phyloP scores from a whole-genome alignment of 2,329 filamentous ascomycete species.

The Diaporthe citri region DNA sequence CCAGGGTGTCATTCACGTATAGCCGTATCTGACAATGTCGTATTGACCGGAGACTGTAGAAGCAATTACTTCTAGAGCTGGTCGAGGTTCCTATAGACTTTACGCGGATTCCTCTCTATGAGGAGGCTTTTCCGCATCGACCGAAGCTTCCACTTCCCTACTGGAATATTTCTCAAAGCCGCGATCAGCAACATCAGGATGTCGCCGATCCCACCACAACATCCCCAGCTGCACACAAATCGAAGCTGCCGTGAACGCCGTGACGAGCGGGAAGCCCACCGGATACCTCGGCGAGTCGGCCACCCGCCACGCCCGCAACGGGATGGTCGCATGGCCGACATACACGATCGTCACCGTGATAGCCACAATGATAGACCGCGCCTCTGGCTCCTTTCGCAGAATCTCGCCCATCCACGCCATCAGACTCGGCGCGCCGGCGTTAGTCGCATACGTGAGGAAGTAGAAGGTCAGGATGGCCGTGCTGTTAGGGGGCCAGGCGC shows the following conservation, averaged over 20 bases:
- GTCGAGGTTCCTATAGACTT: too few relatives aligned
- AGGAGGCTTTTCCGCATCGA: background rate
- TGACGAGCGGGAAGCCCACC: conserved; percentile 53
- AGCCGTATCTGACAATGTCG: too few relatives aligned
- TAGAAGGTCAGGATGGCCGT: conserved; percentile 52
- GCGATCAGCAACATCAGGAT: conserved; percentile 1
- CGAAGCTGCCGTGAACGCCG: conserved; percentile 44
- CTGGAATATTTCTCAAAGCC: conserved; percentile 8
- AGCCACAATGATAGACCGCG: conserved; percentile 52
- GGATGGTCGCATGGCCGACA: conserved; percentile 54
- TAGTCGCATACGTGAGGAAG: conserved; percentile 52
- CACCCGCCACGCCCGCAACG: conserved; percentile 52
- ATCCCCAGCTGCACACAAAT: conserved; percentile 20
- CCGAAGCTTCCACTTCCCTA: background rate
- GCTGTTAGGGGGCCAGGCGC: conserved; percentile 50
- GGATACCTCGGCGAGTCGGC: conserved; percentile 52
- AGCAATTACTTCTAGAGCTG: background rate
- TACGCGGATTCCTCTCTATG: background rate
- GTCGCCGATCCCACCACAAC: conserved; percentile 17
- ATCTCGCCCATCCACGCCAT: conserved; percentile 53
- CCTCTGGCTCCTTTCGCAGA: conserved; percentile 52
- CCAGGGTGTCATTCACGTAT: too few relatives aligned
- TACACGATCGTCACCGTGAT: conserved; percentile 55
- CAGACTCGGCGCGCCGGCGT: conserved; percentile 49
- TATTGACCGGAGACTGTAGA: too few relatives aligned